These are phyloP conservation scores for Dactylonectria macrodidyma DNA, from an alignment of 2,329 filamentous ascomycete genomes.

Conservation along the genomic window DNA sequence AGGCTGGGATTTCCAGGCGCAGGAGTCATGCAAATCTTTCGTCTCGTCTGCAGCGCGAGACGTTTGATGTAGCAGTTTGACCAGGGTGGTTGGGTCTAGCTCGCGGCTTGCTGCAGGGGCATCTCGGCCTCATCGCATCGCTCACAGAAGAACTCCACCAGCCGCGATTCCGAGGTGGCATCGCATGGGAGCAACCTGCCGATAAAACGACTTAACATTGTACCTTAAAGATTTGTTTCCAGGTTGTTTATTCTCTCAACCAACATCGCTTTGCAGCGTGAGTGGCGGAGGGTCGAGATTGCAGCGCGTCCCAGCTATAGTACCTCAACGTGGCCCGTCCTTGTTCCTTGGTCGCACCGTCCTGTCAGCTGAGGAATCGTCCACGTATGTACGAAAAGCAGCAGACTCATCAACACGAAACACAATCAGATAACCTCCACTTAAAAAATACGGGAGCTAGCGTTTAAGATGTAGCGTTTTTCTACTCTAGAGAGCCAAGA, in stretches of 20 bases:
- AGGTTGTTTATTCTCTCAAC: not conserved
- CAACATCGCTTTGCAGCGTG: not conserved
- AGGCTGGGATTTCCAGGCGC: slow-evolving; percentile 8
- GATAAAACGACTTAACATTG: slow-evolving; percentile 6
- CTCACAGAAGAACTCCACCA: slow-evolving; percentile 4
- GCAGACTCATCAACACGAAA: slow-evolving; percentile 12
- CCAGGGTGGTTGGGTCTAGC: slow-evolving; percentile 15
- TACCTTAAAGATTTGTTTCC: slow-evolving; percentile 5
- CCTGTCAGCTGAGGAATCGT: not conserved
- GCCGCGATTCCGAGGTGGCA: not conserved
- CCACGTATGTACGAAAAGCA: not conserved
- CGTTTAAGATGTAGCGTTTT: slow-evolving; percentile 4
- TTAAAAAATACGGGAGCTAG: not conserved
- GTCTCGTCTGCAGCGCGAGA: slow-evolving; percentile 27
- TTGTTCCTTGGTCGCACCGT: not conserved
- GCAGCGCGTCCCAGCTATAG: slow-evolving; percentile 16
- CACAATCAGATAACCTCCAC: not conserved
- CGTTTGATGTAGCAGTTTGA: slow-evolving; percentile 29
- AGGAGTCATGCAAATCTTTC: slow-evolving; percentile 24
- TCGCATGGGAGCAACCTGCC: not conserved
- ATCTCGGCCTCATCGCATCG: not conserved
- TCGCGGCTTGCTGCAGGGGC: not conserved
- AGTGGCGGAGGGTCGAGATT: slow-evolving; percentile 22
- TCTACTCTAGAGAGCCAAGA: not conserved
- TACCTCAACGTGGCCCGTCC: slow-evolving; percentile 8